These are phyloP conservation scores for Candida sojae DNA, from an alignment of 1,139 yeast species.

Conservation along the genomic window DNA sequence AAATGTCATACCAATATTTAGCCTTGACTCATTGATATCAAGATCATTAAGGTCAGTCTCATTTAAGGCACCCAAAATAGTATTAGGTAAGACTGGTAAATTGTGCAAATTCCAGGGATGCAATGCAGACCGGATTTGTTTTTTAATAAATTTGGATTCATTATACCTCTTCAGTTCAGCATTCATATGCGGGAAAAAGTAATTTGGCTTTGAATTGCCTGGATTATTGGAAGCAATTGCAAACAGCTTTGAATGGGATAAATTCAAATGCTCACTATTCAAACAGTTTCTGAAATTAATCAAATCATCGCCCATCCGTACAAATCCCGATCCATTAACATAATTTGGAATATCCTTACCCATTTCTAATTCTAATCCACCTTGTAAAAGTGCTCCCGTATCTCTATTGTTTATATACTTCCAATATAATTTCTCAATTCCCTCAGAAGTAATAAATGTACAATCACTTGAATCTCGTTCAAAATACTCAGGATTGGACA, in stretches of 20 bases:
- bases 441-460: constrained; percentile 22
- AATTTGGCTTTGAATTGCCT: neutral
- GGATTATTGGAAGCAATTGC: neutral
- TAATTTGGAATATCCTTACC: constrained; percentile 26
- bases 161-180: constrained; percentile 18
- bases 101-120: constrained; percentile 76
- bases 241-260: constrained; percentile 7
- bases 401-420: constrained; percentile 10
- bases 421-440: constrained; percentile 52
- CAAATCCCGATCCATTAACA: constrained; percentile 17
- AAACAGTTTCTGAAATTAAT: constrained; percentile 13
- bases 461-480: constrained; percentile 17
- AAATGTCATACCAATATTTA: constrained; percentile 62
- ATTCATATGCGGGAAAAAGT: neutral
- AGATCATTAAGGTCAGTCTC: constrained; percentile 45
- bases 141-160: constrained; percentile 22
- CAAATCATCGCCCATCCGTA: constrained; percentile 16
- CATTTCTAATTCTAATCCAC: constrained; percentile 33
- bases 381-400: constrained; percentile 13
- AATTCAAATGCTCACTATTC: constrained; percentile 12
- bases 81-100: constrained; percentile 57
- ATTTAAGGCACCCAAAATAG: constrained; percentile 44
- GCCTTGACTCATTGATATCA: constrained; percentile 30
- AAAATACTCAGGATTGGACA: constrained; percentile 19
- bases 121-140: constrained; percentile 25